Conservation (phyloP, 768 basidiomycete genomes). For the Boletus sp. region DNA sequence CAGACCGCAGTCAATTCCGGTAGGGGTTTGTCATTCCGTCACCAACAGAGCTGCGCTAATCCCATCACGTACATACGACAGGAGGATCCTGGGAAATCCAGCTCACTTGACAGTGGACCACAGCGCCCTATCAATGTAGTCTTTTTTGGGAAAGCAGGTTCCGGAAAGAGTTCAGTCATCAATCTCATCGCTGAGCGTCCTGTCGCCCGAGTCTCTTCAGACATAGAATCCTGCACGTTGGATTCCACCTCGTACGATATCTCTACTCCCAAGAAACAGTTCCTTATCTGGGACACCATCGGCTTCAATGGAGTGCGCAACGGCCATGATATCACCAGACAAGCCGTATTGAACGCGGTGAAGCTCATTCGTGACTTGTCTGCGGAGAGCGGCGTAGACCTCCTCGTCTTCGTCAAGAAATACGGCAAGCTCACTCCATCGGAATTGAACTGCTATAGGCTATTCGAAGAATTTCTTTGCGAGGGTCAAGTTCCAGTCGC, state of each 20-base stretch:
- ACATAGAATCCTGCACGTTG: neutral
- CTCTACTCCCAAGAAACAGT: neutral
- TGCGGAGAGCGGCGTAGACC: slow-evolving; percentile 18
- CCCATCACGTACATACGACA: too few relatives aligned
- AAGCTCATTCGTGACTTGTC: slow-evolving; percentile 24
- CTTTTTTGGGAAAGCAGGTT: slow-evolving; percentile 31
- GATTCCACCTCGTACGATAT: neutral
- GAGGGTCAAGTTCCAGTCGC: slow-evolving; percentile 30
- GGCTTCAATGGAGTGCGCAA: neutral
- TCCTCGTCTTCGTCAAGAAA: slow-evolving; percentile 34
- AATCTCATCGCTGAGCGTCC: neutral
- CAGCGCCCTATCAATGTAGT: slow-evolving; percentile 23
- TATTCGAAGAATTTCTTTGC: slow-evolving; percentile 34
- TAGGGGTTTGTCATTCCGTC: too few relatives aligned
- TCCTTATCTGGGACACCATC: slow-evolving; percentile 2
- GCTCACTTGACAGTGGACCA: neutral
- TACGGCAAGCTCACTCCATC: slow-evolving; percentile 24
- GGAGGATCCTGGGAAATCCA: too few relatives aligned
- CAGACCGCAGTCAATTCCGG: too few relatives aligned
- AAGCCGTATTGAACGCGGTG: slow-evolving; percentile 7
- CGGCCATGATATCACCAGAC: neutral
- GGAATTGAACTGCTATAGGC: slow-evolving; percentile 23
- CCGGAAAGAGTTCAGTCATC: slow-evolving; percentile 32
- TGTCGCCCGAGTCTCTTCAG: neutral
- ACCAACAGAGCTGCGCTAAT: too few relatives aligned